These are phyloP conservation scores for Clarkia xantiana DNA, from an alignment of 345 rosid genomes.

Conservation along the genomic window DNA sequence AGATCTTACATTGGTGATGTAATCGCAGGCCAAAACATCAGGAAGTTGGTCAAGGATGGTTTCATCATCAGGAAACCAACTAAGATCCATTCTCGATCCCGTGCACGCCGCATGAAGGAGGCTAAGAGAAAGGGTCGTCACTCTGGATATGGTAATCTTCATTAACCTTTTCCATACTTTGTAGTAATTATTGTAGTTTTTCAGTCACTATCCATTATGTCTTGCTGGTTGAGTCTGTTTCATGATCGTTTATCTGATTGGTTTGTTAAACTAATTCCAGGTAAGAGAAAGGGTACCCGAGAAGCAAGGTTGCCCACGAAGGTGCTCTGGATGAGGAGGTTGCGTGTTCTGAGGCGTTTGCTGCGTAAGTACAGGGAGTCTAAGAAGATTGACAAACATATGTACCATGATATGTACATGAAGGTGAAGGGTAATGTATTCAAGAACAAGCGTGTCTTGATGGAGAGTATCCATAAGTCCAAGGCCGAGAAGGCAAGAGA, in stretches of 20 bases:
- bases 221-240: not conserved
- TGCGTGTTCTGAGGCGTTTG: constrained; percentile 49
- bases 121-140: constrained; percentile 93
- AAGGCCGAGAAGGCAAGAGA: constrained; percentile 48
- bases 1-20: no score
- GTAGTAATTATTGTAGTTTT: no score
- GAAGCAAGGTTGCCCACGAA: constrained; percentile 46
- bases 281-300: constrained; percentile 40
- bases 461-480: constrained; percentile 53
- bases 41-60: constrained; percentile 91
- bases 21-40: constrained; percentile 62
- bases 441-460: constrained; percentile 71
- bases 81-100: constrained; percentile 80
- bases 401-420: constrained; percentile 91
- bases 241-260: not conserved
- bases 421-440: constrained; percentile 66
- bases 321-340: constrained; percentile 55
- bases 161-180: no score
- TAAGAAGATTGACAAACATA: constrained; percentile 67
- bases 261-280: constrained; percentile 4
- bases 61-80: constrained; percentile 92
- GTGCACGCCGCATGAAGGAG: constrained; percentile 68
- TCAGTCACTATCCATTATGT: no score
- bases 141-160: constrained; percentile 66
- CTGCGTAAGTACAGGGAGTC: constrained; percentile 55